Conservation (phyloP, 352 stramenopile genomes). For the Saprolegnia parasitica region DNA sequence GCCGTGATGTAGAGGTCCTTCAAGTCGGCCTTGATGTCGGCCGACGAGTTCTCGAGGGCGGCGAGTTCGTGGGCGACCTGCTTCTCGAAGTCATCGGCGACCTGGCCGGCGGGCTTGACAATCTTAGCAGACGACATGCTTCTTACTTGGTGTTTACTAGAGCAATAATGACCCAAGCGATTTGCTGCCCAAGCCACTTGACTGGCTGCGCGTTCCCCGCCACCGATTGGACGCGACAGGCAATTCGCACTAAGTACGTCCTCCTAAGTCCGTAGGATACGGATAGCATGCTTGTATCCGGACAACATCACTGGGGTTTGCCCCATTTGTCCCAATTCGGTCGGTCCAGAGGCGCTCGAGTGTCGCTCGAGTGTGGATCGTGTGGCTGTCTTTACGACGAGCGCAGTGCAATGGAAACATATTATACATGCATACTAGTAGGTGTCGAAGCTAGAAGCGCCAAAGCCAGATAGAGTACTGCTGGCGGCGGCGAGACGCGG, state of each 20-base stretch:
- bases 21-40: slow-evolving; percentile 97
- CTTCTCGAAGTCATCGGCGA: slow-evolving; percentile 83
- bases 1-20: slow-evolving; percentile 98
- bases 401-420: too few relatives aligned
- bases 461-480: too few relatives aligned
- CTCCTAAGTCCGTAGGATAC: neutral
- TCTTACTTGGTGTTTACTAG: slow-evolving; percentile 22
- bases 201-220: slow-evolving; percentile 6
- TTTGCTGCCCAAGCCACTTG: slow-evolving; percentile 19
- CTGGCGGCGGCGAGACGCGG: too few relatives aligned
- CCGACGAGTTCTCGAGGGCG: slow-evolving; percentile 89
- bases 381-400: too few relatives aligned
- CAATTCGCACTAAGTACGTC: neutral
- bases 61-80: slow-evolving; percentile 84
- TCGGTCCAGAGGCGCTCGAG: too few relatives aligned
- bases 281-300: neutral
- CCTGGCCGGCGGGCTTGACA: slow-evolving; percentile 80
- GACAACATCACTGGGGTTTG: too few relatives aligned
- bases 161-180: slow-evolving; percentile 18
- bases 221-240: slow-evolving; percentile 5
- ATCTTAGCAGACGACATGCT: slow-evolving; percentile 54
- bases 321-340: too few relatives aligned
- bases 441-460: too few relatives aligned
- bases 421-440: too few relatives aligned
- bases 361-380: too few relatives aligned